Base-by-base conservation (phyloP, 2,329 filamentous ascomycete species). In the Ceratocystis eucalypticola region DNA sequence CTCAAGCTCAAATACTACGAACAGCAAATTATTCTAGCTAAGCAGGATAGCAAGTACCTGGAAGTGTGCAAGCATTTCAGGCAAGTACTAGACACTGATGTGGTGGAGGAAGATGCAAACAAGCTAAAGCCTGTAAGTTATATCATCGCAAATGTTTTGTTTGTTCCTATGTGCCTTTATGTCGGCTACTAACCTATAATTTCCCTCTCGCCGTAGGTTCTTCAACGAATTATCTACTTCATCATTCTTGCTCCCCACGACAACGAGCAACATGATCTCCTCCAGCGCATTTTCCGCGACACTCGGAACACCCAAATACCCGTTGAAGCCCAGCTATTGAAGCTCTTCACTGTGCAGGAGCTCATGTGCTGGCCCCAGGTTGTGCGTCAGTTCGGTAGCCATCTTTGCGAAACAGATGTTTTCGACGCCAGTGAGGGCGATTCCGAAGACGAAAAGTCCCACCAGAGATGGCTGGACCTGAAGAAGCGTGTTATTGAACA, bases 401-500 rank as follows among this genome's bases (percentile, higher is more conserved):
- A 96, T 73, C 82, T 99, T 57, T 92, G 88, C 77, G 80, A 82
- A 71, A 96, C 91, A 7, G 94, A 99, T 74, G 88, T 99, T 66
- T 99, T 99, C 74, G 88, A 89, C 71, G 82, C 82, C 30, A 80
- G 82, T 62, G 75, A 82, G 70, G 80, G 83, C 70, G 80, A 86
- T 70, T 86, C 87, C 5, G 79, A 81, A 44, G 91, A 96, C 71
- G 82, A 87, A 68, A 93, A 96, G 77, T 88, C 91, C 33, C 80
- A 89, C 76, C 84, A 88, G 76, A 84, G 94, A 75, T 99, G 93
- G 91, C 84, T 94, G 74, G 94, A 96, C 74, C 80, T 99, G 70
- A 89, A 94, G 73, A 97, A 97, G 83, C 91, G 94, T 65, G 94
- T 99, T 69, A 99, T 99, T 72, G 94, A 99, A 80, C 94, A 99